phyloP scores from a whole-genome alignment of 495 filamentous ascomycete species.

The Penicillium malachiteum region DNA sequence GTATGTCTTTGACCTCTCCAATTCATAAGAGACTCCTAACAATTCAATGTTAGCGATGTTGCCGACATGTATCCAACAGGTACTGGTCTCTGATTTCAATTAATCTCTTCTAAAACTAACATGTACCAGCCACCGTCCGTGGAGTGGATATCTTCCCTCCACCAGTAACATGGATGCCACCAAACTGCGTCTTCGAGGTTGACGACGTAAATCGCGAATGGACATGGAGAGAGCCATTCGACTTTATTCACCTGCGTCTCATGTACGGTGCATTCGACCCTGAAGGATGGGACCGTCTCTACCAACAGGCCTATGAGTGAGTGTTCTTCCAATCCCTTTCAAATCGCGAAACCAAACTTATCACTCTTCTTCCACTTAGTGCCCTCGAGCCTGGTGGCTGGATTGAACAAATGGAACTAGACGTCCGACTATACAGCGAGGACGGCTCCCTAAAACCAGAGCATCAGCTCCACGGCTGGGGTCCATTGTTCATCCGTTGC shows the following conservation, averaged over 20 bases:
- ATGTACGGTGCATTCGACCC: slow-evolving; percentile 19
- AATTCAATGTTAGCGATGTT: slow-evolving; percentile 2
- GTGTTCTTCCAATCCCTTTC: slow-evolving; percentile 2
- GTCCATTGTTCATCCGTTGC: slow-evolving; percentile 20
- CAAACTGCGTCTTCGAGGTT: slow-evolving; percentile 26
- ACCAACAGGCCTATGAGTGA: slow-evolving; percentile 30
- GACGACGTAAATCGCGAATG: slow-evolving; percentile 27
- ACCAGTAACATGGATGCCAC: slow-evolving; percentile 11
- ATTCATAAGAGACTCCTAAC: neutral
- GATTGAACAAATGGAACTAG: slow-evolving; percentile 52
- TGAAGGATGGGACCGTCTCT: slow-evolving; percentile 27
- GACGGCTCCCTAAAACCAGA: slow-evolving; percentile 35
- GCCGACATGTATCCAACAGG: slow-evolving; percentile 6
- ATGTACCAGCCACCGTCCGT: slow-evolving; percentile 11
- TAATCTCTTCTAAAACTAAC: neutral
- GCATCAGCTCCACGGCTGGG: slow-evolving; percentile 22
- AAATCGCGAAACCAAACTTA: neutral
- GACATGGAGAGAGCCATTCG: slow-evolving; percentile 27
- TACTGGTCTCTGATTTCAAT: neutral
- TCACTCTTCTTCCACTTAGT: neutral
- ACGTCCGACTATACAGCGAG: slow-evolving; percentile 36
- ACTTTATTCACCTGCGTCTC: slow-evolving; percentile 28
- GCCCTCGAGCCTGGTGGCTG: slow-evolving; percentile 49
- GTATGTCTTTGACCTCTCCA: neutral
- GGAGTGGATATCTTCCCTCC: slow-evolving; percentile 20